A percentile compares a stretch with the other conserved stretches of the same genome.
Conservation (phyloP, 2,329 filamentous ascomycete genomes). For the Diaporthe sp. region DNA sequence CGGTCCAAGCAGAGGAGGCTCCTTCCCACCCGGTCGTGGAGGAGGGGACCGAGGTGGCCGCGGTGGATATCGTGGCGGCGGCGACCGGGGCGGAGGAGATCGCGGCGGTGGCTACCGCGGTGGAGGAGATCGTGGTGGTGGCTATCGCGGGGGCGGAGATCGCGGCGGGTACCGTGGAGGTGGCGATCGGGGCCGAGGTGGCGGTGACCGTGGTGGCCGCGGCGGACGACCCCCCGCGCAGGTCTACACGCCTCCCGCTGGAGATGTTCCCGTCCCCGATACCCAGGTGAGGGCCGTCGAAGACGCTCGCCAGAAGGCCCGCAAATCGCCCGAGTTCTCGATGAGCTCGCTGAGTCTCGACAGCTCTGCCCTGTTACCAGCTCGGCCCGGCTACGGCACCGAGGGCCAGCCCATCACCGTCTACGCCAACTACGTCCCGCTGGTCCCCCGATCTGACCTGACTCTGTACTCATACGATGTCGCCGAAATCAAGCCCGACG, state of each 20-base stretch:
- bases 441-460: constrained; percentile 32
- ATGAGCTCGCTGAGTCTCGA: constrained; percentile 18
- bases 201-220: constrained; percentile 22
- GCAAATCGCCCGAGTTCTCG: background rate
- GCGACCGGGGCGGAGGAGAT: too few species aligned
- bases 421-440: constrained; percentile 42
- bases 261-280: constrained; percentile 19
- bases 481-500: constrained; percentile 30
- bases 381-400: constrained; percentile 40
- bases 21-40: constrained; percentile 3
- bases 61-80: background rate
- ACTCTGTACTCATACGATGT: constrained; percentile 40
- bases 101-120: constrained; percentile 9
- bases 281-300: constrained; percentile 11
- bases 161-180: constrained; percentile 7
- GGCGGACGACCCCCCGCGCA: constrained; percentile 13
- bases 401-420: constrained; percentile 35
- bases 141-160: constrained; percentile 22
- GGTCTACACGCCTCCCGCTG: constrained; percentile 20
- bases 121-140: constrained; percentile 9
- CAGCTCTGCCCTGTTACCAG: constrained; percentile 11
- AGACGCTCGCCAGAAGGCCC: constrained; percentile 31
- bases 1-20: background rate
- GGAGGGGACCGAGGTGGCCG: constrained; percentile 17
- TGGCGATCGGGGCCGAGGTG: constrained; percentile 3